Conservation (phyloP, 176 grass and related monocot species). For the Leersia perrieri region DNA sequence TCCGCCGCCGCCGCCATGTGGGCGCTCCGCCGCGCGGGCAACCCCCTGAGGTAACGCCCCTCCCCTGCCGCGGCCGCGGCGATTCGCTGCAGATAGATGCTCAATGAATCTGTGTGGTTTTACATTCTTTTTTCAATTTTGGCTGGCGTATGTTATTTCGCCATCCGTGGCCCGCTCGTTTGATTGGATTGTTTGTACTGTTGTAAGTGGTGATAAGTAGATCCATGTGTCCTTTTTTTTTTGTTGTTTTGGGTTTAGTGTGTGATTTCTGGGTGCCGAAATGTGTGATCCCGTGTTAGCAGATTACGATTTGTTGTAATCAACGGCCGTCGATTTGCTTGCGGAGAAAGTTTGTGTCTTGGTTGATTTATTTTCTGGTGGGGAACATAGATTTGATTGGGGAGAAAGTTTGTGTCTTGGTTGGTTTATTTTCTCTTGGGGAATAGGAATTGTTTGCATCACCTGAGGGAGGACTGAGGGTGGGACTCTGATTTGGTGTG, state of each 20-base stretch:
- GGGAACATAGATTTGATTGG: too few species aligned
- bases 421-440: not conserved
- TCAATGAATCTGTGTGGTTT: not conserved
- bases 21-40: constrained; percentile 56
- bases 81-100: not conserved
- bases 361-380: not conserved
- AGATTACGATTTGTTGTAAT: not conserved
- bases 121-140: too few species aligned
- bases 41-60: constrained; percentile 45
- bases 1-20: constrained; percentile 39
- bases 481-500: not conserved
- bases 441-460: not conserved
- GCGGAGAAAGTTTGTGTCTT: not conserved
- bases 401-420: not conserved
- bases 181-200: not conserved
- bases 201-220: not conserved
- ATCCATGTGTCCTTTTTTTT: not conserved
- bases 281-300: not conserved
- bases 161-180: not conserved
- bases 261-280: not conserved
- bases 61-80: not conserved
- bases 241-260: not conserved
- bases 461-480: not conserved
- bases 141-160: not conserved
- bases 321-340: not conserved